phyloP scores from a whole-genome alignment of 225 moss, liverwort and hornwort genomes.

The Anthoceros angustus region DNA sequence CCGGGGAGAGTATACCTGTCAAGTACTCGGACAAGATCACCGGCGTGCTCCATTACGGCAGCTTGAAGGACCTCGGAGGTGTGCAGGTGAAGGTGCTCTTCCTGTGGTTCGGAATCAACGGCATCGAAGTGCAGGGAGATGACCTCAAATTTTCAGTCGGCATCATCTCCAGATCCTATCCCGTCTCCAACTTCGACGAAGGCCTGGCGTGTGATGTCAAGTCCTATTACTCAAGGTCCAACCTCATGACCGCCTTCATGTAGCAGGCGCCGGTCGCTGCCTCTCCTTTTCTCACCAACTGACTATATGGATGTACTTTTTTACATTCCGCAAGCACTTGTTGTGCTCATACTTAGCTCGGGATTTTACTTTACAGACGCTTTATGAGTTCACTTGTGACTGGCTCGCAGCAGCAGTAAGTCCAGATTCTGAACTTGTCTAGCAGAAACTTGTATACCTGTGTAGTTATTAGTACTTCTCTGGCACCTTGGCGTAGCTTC shows the following conservation, averaged over 20 bases:
- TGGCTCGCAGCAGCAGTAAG: too few relatives aligned
- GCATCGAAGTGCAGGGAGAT: background rate
- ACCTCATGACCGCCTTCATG: background rate
- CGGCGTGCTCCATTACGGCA: background rate
- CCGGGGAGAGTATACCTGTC: background rate
- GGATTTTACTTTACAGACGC: too few relatives aligned
- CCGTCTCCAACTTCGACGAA: background rate
- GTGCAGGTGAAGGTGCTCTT: conserved; percentile 4
- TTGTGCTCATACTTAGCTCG: too few relatives aligned
- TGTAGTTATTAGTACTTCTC: too few relatives aligned
- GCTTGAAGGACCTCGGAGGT: background rate
- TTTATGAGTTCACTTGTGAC: too few relatives aligned
- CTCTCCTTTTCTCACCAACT: background rate
- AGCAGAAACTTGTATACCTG: too few relatives aligned
- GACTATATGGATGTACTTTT: too few relatives aligned
- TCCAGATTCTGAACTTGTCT: too few relatives aligned
- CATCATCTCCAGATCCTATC: background rate
- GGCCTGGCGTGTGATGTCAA: background rate
- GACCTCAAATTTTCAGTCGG: background rate
- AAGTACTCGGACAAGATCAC: conserved; percentile 2
- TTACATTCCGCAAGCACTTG: too few relatives aligned
- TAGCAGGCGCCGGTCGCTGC: background rate
- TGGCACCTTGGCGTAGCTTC: too few relatives aligned
- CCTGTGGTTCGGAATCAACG: background rate
- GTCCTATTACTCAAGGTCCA: background rate